A percentile compares a stretch with the other conserved stretches of the same genome.
These are phyloP conservation scores for Aureobasidium sp. DNA, from an alignment of 2,329 filamentous ascomycete genomes.

Conservation along the genomic window DNA sequence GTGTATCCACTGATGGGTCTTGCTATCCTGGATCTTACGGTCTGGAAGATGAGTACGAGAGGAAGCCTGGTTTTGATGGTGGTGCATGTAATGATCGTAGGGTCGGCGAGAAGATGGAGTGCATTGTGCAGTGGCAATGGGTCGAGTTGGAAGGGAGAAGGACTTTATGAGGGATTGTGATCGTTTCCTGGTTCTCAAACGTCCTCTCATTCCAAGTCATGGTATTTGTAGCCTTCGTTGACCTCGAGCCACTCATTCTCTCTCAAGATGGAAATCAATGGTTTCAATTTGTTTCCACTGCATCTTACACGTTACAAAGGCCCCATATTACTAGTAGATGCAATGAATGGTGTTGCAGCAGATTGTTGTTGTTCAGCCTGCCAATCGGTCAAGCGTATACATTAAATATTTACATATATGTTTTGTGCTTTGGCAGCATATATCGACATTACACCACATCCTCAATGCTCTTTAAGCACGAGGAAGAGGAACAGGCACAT, in stretches of 20 bases:
- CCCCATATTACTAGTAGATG: too few species aligned
- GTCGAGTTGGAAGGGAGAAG: not conserved
- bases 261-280: too few species aligned
- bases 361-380: not conserved
- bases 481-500: not conserved
- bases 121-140: not conserved
- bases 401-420: not conserved
- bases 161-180: not conserved
- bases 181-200: not conserved
- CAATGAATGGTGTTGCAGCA: too few species aligned
- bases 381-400: not conserved
- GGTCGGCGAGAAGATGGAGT: constrained; percentile 21
- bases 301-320: too few species aligned
- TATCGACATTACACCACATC: not conserved
- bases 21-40: constrained; percentile 57
- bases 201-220: too few species aligned
- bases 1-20: constrained; percentile 60
- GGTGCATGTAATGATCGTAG: constrained; percentile 40
- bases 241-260: too few species aligned
- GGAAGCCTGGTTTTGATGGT: constrained; percentile 34
- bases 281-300: too few species aligned
- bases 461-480: not conserved
- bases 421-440: not conserved
- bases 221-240: too few species aligned
- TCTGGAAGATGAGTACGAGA: constrained; percentile 22